These are phyloP conservation scores for Cyberlindnera meyerae DNA, from an alignment of 805 yeast species.

Conservation along the genomic window DNA sequence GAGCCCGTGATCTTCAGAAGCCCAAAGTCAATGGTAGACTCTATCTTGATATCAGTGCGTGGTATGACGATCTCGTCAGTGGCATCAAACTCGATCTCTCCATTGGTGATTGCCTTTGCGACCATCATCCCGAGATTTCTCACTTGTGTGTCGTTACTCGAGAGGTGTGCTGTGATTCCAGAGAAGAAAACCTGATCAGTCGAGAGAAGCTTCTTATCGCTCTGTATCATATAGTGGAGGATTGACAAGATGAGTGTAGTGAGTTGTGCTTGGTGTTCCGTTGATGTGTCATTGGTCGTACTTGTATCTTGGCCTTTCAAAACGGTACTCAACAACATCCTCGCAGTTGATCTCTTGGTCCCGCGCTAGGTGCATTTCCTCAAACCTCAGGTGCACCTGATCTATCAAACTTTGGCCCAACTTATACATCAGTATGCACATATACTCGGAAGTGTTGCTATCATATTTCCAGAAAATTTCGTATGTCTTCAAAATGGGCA, in stretches of 20 bases:
- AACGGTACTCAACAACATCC: too few relatives aligned
- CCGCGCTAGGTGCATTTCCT: too few relatives aligned
- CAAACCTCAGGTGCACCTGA: too few relatives aligned
- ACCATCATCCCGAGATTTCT: conserved; percentile 52
- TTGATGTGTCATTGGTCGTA: too few relatives aligned
- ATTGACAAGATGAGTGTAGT: conserved; percentile 44
- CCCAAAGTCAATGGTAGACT: conserved; percentile 11
- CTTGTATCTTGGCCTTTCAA: too few relatives aligned
- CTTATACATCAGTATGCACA: too few relatives aligned
- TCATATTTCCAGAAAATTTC: too few relatives aligned
- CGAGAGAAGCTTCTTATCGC: conserved; percentile 29
- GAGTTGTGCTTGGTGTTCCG: conserved; percentile 48
- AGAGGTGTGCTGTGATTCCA: conserved; percentile 51
- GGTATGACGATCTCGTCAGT: conserved; percentile 24
- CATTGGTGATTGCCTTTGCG: conserved; percentile 42
- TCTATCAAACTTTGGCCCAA: too few relatives aligned
- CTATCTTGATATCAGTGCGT: too few relatives aligned
- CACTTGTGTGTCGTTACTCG: conserved; percentile 39
- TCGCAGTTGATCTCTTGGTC: too few relatives aligned
- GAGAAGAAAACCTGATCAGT: conserved; percentile 37
- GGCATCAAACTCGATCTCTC: conserved; percentile 27
- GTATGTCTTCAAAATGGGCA: too few relatives aligned
- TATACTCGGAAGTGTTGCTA: too few relatives aligned
- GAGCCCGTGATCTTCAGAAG: conserved; percentile 12
- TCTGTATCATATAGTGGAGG: conserved; percentile 22